phyloP scores from a whole-genome alignment of 805 yeast genomes.

The Metschnikowia shivogae region DNA sequence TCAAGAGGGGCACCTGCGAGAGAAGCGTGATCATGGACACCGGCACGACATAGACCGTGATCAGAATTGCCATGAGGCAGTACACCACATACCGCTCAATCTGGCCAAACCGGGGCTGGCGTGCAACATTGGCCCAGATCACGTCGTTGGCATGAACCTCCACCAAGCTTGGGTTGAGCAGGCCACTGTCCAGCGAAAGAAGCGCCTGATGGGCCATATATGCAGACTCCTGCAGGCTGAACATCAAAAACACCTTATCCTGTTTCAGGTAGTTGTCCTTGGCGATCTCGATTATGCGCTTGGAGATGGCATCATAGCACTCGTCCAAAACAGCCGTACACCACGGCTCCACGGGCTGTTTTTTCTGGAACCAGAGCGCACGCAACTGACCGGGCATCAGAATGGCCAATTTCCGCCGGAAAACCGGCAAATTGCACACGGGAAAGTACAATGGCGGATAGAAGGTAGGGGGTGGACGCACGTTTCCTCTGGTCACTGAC shows the following conservation, averaged over 20 bases:
- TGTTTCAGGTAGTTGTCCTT: slow-evolving; percentile 21
- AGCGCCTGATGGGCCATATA: slow-evolving; percentile 61
- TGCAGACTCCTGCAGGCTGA: slow-evolving; percentile 53
- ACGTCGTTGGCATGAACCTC: slow-evolving; percentile 66
- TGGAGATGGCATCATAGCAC: slow-evolving; percentile 7
- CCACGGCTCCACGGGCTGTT: slow-evolving; percentile 26
- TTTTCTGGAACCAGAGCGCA: slow-evolving; percentile 19
- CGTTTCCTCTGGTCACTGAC: background rate
- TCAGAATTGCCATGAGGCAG: slow-evolving; percentile 44
- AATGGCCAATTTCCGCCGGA: slow-evolving; percentile 19
- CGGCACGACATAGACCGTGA: slow-evolving; percentile 70
- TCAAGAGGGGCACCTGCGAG: slow-evolving; percentile 66
- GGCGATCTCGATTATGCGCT: slow-evolving; percentile 9
- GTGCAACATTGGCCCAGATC: slow-evolving; percentile 61
- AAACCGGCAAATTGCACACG: slow-evolving; percentile 18
- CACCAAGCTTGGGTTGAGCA: slow-evolving; percentile 40
- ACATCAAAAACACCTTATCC: slow-evolving; percentile 58
- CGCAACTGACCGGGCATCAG: slow-evolving; percentile 31
- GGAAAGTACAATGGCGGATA: slow-evolving; percentile 32
- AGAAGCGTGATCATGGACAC: slow-evolving; percentile 75
- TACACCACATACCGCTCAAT: slow-evolving; percentile 46
- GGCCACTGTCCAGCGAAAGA: slow-evolving; percentile 38
- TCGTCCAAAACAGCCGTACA: slow-evolving; percentile 20
- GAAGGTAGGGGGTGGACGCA: slow-evolving; percentile 14
- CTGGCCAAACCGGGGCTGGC: slow-evolving; percentile 33